A percentile compares a stretch with the other conserved stretches of the same genome.
These are phyloP conservation scores for Yarrowia sp. DNA, from an alignment of 805 yeast species.

Conservation along the genomic window DNA sequence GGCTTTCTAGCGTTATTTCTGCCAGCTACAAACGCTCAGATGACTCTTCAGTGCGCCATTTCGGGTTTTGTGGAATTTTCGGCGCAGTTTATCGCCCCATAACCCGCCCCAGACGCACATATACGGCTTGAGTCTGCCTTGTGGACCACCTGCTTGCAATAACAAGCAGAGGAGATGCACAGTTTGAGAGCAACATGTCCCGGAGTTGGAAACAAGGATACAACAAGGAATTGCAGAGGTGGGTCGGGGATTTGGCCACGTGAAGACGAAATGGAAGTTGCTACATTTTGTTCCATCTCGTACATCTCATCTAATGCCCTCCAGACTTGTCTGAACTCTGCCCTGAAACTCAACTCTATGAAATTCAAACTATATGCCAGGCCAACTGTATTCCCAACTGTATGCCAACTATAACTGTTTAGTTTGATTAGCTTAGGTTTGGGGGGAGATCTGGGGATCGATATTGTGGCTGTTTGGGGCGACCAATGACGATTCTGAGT, in stretches of 20 bases:
- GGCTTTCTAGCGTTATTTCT: too few species aligned
- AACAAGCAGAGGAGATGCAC: not conserved
- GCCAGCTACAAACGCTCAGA: too few species aligned
- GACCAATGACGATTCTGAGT: not conserved
- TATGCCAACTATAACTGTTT: constrained; percentile 19
- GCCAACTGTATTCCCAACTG: constrained; percentile 8
- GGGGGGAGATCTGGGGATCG: not conserved
- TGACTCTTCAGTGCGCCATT: too few species aligned
- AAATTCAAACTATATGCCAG: constrained; percentile 20
- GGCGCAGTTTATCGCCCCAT: not conserved
- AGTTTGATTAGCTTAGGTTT: constrained; percentile 14
- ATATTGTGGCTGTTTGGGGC: not conserved
- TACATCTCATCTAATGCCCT: not conserved
- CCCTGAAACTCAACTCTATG: constrained; percentile 25
- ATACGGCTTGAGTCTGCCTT: too few species aligned
- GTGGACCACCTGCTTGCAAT: too few species aligned
- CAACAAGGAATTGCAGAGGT: too few species aligned
- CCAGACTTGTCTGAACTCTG: constrained; percentile 18
- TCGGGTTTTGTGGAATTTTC: not conserved
- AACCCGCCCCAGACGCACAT: not conserved
- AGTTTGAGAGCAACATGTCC: not conserved
- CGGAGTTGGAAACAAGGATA: too few species aligned
- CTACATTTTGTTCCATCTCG: too few species aligned
- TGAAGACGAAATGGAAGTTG: too few species aligned
- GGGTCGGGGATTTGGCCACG: too few species aligned